Percentiles rank a stretch among this genome's conserved stretches.
These are phyloP conservation scores for Bruguiera parviflora DNA, from an alignment of 345 rosid species.

Conservation along the genomic window DNA sequence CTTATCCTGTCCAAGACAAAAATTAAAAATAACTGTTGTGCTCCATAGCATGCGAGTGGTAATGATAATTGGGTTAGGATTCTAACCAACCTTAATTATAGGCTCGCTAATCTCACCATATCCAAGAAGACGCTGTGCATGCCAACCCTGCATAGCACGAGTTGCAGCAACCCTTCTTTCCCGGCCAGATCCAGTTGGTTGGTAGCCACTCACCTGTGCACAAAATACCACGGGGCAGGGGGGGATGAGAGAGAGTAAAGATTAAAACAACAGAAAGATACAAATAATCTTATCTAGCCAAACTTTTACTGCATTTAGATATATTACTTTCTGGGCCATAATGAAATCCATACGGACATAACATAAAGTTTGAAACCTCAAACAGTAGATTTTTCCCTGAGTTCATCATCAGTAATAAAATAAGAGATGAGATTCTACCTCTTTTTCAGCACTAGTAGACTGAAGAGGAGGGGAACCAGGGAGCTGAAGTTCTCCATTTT, in stretches of 20 bases:
- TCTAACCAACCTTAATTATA: conserved; percentile 40
- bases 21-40: conserved; percentile 14
- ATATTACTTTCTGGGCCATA: too few species aligned
- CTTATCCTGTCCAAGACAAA: conserved; percentile 46
- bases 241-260: background rate
- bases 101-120: conserved; percentile 63
- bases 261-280: background rate
- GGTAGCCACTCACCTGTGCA: conserved; percentile 46
- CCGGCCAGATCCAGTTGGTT: conserved; percentile 60
- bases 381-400: background rate
- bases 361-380: background rate
- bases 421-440: conserved; percentile 40
- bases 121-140: conserved; percentile 64
- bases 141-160: conserved; percentile 95
- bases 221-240: background rate
- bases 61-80: conserved; percentile 2
- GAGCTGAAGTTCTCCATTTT: conserved; percentile 71
- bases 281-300: too few species aligned
- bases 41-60: background rate
- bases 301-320: too few species aligned
- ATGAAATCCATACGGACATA: background rate
- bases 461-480: conserved; percentile 53
- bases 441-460: conserved; percentile 57
- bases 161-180: conserved; percentile 76
- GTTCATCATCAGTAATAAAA: conserved; percentile 7